Percentiles rank a stretch among this genome's conserved stretches.
Conservation (phyloP, 2,329 filamentous ascomycete genomes). For the Metarhizium brunneum region DNA sequence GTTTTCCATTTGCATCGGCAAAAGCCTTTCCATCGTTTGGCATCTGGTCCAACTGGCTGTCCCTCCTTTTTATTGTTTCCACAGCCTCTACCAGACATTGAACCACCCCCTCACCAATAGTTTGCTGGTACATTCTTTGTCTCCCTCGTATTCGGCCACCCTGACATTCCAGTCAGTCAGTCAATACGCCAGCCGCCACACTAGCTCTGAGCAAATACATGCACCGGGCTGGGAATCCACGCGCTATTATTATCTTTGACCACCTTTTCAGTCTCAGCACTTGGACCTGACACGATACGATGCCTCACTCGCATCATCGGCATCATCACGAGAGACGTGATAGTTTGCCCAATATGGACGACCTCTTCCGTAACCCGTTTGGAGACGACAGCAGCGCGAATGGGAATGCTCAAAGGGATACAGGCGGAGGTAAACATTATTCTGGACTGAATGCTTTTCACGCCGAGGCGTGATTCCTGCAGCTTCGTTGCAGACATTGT, state of each 20-base stretch:
- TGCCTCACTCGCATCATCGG: slow-evolving; percentile 20
- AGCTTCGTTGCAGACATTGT: background rate
- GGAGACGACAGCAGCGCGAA: background rate
- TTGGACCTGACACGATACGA: slow-evolving; percentile 19
- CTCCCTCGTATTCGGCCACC: slow-evolving; percentile 14
- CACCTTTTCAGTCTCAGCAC: background rate
- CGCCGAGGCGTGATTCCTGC: too few species aligned
- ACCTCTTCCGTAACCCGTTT: background rate
- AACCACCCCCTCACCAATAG: slow-evolving; percentile 12
- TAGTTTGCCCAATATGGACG: background rate
- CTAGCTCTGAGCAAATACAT: slow-evolving; percentile 9
- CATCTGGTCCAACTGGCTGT: slow-evolving; percentile 16
- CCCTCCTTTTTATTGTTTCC: slow-evolving; percentile 1
- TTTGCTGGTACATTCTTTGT: slow-evolving; percentile 15
- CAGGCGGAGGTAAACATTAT: slow-evolving; percentile 1
- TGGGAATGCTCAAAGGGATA: background rate
- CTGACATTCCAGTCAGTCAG: slow-evolving; percentile 19
- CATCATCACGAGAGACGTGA: slow-evolving; percentile 14
- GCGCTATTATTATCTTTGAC: background rate
- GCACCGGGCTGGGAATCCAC: background rate
- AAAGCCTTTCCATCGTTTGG: slow-evolving; percentile 10
- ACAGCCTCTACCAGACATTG: slow-evolving; percentile 7
- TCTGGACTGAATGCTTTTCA: too few species aligned
- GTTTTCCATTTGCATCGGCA: background rate
- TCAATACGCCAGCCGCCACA: slow-evolving; percentile 4